Conservation (phyloP, 2,329 filamentous ascomycete genomes). For the Aspergillus pseudotamarii region DNA sequence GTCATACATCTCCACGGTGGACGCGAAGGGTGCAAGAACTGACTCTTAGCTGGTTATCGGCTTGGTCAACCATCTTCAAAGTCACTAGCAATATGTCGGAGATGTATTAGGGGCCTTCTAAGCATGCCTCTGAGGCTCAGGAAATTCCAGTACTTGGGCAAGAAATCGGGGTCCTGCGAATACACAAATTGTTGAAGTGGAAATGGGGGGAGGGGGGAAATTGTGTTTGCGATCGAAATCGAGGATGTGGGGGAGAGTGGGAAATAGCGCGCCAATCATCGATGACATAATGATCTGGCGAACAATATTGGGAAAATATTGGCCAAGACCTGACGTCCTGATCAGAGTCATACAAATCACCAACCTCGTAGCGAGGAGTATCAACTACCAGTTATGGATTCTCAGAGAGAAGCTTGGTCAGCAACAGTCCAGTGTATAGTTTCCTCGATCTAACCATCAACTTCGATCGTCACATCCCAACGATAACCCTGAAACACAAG, state of each 20-base stretch:
- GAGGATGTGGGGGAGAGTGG: neutral
- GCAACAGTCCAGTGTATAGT: too few species aligned
- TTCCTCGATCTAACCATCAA: too few species aligned
- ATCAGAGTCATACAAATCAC: neutral
- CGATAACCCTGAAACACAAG: too few species aligned
- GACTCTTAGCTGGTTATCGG: conserved; percentile 18
- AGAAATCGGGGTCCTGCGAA: conserved; percentile 2
- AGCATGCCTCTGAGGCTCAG: conserved; percentile 21
- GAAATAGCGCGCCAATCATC: conserved; percentile 1
- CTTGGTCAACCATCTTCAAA: conserved; percentile 29
- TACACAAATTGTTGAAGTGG: neutral
- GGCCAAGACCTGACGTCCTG: neutral
- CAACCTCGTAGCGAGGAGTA: too few species aligned
- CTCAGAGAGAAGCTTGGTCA: too few species aligned
- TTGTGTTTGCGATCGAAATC: neutral
- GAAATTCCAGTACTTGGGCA: neutral
- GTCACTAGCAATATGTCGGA: conserved; percentile 20
- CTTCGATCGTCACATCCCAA: too few species aligned
- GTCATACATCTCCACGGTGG: neutral
- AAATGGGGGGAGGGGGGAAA: neutral
- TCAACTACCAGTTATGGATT: too few species aligned
- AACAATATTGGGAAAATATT: neutral
- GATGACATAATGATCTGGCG: conserved; percentile 6
- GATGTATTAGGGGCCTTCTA: conserved; percentile 13
- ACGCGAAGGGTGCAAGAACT: conserved; percentile 8